Evolutionary conservation across 768 basidiomycete species (phyloP).

Genomic region (Antrodiella citrinella): DNA sequence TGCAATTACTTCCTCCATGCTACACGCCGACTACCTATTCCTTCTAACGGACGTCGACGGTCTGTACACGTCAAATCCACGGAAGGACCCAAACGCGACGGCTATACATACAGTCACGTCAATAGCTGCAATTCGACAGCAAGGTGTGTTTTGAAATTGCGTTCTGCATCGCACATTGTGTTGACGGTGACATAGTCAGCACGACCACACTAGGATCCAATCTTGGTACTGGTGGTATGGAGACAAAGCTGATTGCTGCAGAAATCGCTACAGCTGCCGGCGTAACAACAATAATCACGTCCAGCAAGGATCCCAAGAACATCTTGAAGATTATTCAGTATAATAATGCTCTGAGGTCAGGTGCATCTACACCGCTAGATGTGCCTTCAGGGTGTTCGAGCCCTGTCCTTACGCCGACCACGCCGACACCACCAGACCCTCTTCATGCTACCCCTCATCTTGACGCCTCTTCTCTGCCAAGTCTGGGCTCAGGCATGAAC

Average conservation of each 20-base stretch:
- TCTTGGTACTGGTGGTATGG: slow-evolving; percentile 97
- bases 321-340: slow-evolving; percentile 81
- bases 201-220: slow-evolving; percentile 88
- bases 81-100: slow-evolving; percentile 78
- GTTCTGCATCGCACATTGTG: too few relatives aligned
- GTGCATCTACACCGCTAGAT: slow-evolving; percentile 29
- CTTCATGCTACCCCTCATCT: slow-evolving; percentile 7
- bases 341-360: slow-evolving; percentile 39
- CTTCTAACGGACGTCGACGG: slow-evolving; percentile 95
- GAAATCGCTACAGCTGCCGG: slow-evolving; percentile 96
- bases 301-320: slow-evolving; percentile 68
- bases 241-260: slow-evolving; percentile 96
- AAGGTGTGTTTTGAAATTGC: slow-evolving; percentile 54
- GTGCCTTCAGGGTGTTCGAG: slow-evolving; percentile 18
- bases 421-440: slow-evolving; percentile 4
- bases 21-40: slow-evolving; percentile 96
- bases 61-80: slow-evolving; percentile 90
- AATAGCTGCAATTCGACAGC: slow-evolving; percentile 66
- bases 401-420: slow-evolving; percentile 3
- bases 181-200: slow-evolving; percentile 82
- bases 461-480: slow-evolving; percentile 1
- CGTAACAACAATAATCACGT: slow-evolving; percentile 84
- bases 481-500: background rate
- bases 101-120: slow-evolving; percentile 80
- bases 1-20: slow-evolving; percentile 95